Evolutionary conservation across 1,284 basidiomycete genomes (phyloP).

Genomic region (Boletus semigastroideus): DNA sequence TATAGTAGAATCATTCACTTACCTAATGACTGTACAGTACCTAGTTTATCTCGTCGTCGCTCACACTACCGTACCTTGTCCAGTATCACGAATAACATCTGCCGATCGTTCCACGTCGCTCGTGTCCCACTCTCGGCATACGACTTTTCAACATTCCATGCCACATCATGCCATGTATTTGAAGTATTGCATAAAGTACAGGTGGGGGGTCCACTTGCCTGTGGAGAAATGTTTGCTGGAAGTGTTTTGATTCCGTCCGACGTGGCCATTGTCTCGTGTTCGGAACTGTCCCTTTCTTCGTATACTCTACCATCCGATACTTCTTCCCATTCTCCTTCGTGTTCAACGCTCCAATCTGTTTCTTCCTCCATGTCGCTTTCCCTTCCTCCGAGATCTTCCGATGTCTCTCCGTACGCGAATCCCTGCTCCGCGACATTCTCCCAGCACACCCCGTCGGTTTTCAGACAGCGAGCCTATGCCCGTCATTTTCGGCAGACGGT

Average conservation of each 20-base stretch:
- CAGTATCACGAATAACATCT: not conserved
- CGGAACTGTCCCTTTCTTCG: too few species aligned
- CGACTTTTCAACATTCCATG: conserved; percentile 1
- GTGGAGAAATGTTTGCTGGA: too few species aligned
- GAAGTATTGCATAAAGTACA: too few species aligned
- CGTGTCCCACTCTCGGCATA: not conserved
- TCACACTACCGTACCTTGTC: too few species aligned
- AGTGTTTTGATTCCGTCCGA: too few species aligned
- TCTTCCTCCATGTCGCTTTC: conserved; percentile 90
- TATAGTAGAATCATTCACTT: not conserved
- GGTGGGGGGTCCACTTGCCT: too few species aligned
- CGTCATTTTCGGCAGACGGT: conserved; percentile 84
- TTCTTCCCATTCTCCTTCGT: conserved; percentile 77
- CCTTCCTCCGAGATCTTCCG: conserved; percentile 87
- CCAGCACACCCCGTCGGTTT: conserved; percentile 77
- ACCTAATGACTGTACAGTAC: too few species aligned
- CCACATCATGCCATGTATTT: too few species aligned
- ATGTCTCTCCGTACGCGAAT: conserved; percentile 72
- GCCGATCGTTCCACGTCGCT: not conserved
- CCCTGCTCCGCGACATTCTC: conserved; percentile 71
- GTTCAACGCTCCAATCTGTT: conserved; percentile 69
- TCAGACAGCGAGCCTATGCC: conserved; percentile 81
- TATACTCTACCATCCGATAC: conserved; percentile 85
- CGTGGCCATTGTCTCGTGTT: too few species aligned
- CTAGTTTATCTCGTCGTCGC: too few species aligned